phyloP scores from a whole-genome alignment of 2,329 filamentous ascomycete genomes.

The Aureobasidium subglaciale region DNA sequence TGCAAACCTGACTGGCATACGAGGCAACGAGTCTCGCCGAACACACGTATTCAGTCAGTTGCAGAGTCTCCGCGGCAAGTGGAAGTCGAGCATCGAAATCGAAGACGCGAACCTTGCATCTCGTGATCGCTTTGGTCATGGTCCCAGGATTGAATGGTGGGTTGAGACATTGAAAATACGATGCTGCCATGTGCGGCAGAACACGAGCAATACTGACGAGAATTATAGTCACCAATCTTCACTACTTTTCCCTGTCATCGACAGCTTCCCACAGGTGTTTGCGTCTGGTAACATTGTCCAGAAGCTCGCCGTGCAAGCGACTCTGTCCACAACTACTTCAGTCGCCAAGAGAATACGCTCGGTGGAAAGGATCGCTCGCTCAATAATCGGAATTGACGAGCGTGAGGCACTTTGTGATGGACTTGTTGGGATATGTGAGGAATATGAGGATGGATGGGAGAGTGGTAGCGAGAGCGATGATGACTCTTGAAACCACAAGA shows the following conservation, averaged over 20 bases:
- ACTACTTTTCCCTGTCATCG: conserved; percentile 67
- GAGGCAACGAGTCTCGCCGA: background rate
- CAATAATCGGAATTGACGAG: conserved; percentile 63
- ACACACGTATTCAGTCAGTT: conserved; percentile 36
- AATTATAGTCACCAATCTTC: conserved; percentile 33
- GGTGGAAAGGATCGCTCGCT: conserved; percentile 49
- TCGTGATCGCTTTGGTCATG: conserved; percentile 26
- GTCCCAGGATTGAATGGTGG: conserved; percentile 12
- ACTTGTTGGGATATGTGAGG: conserved; percentile 74
- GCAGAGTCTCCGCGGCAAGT: conserved; percentile 34
- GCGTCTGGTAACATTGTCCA: conserved; percentile 33
- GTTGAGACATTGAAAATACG: conserved; percentile 17
- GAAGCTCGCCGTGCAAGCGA: conserved; percentile 41
- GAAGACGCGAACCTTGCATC: conserved; percentile 26
- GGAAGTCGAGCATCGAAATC: conserved; percentile 28
- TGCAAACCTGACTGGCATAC: conserved; percentile 16
- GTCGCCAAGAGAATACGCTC: conserved; percentile 63
- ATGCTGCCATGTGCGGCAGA: background rate
- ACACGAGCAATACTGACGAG: background rate
- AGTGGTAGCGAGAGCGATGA: conserved; percentile 63
- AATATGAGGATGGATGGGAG: conserved; percentile 82
- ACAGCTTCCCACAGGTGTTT: conserved; percentile 79
- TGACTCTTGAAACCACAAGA: conserved; percentile 15
- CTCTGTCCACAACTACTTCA: conserved; percentile 66
- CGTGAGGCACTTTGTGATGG: conserved; percentile 76